Base-by-base conservation (phyloP, 768 basidiomycete species). In the Sarcodon aspratus region DNA sequence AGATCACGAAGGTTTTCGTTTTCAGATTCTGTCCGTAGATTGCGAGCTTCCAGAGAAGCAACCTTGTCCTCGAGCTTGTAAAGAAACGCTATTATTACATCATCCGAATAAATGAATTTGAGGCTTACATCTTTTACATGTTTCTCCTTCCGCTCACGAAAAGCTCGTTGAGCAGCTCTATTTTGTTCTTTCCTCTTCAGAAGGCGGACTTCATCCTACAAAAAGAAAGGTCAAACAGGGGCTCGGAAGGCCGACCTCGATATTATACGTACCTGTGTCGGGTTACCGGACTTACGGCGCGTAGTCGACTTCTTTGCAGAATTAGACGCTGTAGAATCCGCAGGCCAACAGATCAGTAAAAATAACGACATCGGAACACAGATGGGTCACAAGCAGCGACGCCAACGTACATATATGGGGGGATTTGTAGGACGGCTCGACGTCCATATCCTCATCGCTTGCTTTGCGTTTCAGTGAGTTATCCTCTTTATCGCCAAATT, bases 161-260 rank as follows among this genome's bases (percentile, higher is more conserved):
- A 99, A 1, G 95, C 95, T 47, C 95, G 82, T 66, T 99, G 96
- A 7, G 95, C 95, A 3, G 93, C 92, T 48, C 95, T 75, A 58
- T 99, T 99, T 67, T 98, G 95, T 57, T 97, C 89, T 68, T 98
- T 98, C 53, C 95, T 82, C 61, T 95, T 94, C 54, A 87, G 52
- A 5, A 91, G 66, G 18, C 87, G 77, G 5, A 73, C 65, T 58
- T 90, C 88, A 55, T 93, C 89, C 66, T 87, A 40, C 8, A 38
- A 48, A 10, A 44, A 13, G 35, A 43, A 48, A 2, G 48, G 7
- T 13, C 11, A 8, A n/a, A 17, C 46, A 18, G 31, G 18, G 32
- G 4, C 11, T 27, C 21, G 31, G 33, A 36, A 13, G 42, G 37
- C 37, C 18, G 48, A 13, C 32, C 35, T 12, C 35, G 4, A 11